phyloP scores from a whole-genome alignment of 2,329 filamentous ascomycete genomes.

The Aspergillus chevalieri region DNA sequence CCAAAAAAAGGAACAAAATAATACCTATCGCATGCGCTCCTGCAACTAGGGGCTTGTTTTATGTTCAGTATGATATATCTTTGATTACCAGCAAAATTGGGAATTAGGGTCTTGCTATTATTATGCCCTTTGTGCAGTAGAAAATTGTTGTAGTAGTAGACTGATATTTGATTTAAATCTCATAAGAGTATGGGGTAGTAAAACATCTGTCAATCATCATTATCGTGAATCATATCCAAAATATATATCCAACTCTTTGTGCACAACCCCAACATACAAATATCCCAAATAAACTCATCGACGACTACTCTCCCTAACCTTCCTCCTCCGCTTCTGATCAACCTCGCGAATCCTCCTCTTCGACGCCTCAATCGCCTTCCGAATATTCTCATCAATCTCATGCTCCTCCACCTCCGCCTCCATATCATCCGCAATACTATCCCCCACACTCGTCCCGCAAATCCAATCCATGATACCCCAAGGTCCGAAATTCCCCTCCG shows the following conservation, averaged over 20 bases:
- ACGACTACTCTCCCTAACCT: conserved; percentile 5
- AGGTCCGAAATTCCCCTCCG: conserved; percentile 41
- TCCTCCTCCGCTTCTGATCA: conserved; percentile 10
- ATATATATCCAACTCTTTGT: neutral
- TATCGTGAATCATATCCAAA: neutral
- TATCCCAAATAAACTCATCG: neutral
- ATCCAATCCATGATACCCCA: conserved; percentile 44
- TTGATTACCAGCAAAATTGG: conserved; percentile 28
- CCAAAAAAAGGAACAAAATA: conserved; percentile 21
- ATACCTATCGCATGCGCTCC: conserved; percentile 23
- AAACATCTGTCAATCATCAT: neutral
- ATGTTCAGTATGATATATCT: conserved; percentile 32
- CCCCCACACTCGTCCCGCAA: conserved; percentile 34
- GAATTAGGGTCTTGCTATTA: conserved; percentile 12
- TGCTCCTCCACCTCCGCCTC: conserved; percentile 34
- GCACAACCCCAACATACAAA: neutral
- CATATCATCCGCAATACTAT: conserved; percentile 47
- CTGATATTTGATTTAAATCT: too few species aligned
- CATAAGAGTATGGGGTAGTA: neutral
- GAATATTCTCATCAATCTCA: conserved; percentile 27
- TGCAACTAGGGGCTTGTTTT: conserved; percentile 23
- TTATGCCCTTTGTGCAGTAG: neutral
- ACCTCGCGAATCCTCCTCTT: conserved; percentile 23
- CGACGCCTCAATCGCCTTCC: conserved; percentile 24
- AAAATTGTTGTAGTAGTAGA: too few species aligned